Evolutionary conservation across 2,329 filamentous ascomycete genomes (phyloP).

Genomic region (Cytospora schulzeri): DNA sequence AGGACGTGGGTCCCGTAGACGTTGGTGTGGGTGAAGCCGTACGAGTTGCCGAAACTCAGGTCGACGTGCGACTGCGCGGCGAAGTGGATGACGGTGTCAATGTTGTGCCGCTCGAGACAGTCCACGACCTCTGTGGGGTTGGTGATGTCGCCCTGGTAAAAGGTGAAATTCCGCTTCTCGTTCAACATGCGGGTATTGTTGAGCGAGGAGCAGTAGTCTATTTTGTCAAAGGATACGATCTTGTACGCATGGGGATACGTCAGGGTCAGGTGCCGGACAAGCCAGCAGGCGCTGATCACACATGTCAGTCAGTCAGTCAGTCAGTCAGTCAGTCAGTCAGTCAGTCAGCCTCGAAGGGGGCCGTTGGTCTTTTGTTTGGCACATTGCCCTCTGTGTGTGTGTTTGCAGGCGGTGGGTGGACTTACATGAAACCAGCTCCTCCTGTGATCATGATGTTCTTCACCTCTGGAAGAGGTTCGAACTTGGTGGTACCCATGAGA

Average conservation of each 20-base stretch:
- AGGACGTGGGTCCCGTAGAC: conserved; percentile 84
- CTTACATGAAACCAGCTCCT: conserved; percentile 83
- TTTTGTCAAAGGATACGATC: conserved; percentile 80
- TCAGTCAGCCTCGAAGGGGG: neutral
- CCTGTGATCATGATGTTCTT: conserved; percentile 84
- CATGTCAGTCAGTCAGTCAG: conserved; percentile 29
- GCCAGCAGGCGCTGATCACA: conserved; percentile 71
- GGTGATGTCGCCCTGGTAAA: conserved; percentile 79
- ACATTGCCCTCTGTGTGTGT: too few species aligned
- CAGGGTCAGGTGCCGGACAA: conserved; percentile 74
- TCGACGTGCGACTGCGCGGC: conserved; percentile 86
- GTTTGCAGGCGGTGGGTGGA: conserved; percentile 24
- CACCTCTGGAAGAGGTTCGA: conserved; percentile 67
- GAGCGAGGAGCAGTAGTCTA: conserved; percentile 79
- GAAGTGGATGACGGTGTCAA: conserved; percentile 83
- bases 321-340: too few species aligned
- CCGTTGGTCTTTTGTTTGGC: neutral
- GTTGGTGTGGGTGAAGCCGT: conserved; percentile 79
- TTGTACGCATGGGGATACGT: conserved; percentile 76
- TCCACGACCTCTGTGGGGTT: conserved; percentile 69
- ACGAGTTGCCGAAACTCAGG: conserved; percentile 79
- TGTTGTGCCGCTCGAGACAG: conserved; percentile 69
- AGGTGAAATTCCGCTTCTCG: conserved; percentile 71
- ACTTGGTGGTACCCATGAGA: conserved; percentile 69
- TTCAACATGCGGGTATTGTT: conserved; percentile 76